Conservation (phyloP, 805 yeast genomes). For the Dipodascus albidus region DNA sequence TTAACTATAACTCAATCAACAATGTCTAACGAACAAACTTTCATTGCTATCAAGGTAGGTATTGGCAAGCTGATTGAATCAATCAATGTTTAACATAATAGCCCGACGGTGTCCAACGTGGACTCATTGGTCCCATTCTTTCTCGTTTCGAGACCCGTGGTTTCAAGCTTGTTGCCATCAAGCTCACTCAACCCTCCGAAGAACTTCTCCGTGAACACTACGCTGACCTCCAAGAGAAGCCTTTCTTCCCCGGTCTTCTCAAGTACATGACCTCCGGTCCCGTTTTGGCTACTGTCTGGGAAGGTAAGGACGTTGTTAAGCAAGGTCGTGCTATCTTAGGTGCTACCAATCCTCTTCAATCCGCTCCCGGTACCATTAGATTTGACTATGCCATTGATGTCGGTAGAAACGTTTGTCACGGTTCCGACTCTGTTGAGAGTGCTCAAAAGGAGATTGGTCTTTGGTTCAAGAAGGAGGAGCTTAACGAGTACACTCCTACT, state of each 20-base stretch:
- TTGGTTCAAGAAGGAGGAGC: conserved; percentile 98
- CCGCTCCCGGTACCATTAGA: conserved; percentile 99
- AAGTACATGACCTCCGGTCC: conserved; percentile 98
- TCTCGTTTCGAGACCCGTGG: conserved; percentile 96
- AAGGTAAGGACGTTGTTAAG: conserved; percentile 98
- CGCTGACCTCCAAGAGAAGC: conserved; percentile 88
- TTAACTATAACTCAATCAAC: conserved; percentile 1
- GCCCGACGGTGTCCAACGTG: conserved; percentile 99
- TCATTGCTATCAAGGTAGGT: conserved; percentile 30
- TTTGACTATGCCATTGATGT: conserved; percentile 97
- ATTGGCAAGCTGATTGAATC: neutral
- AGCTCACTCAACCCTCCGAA: conserved; percentile 83
- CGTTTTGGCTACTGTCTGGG: conserved; percentile 98
- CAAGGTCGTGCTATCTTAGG: conserved; percentile 97
- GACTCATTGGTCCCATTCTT: conserved; percentile 79
- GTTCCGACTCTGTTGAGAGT: conserved; percentile 97
- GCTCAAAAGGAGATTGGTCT: conserved; percentile 92
- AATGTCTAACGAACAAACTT: conserved; percentile 22
- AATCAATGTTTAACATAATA: too few species aligned
- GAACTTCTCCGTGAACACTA: conserved; percentile 84
- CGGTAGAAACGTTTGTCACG: conserved; percentile 99
- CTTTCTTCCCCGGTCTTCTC: conserved; percentile 95
- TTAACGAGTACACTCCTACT: conserved; percentile 83
- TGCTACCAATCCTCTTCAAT: conserved; percentile 95
- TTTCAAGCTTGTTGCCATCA: conserved; percentile 92